Evolutionary conservation across 116 monocot genomes (phyloP), one percentile per base, ranked within the genome.

Genomic region (Papilionanthe hybrid): DNA sequence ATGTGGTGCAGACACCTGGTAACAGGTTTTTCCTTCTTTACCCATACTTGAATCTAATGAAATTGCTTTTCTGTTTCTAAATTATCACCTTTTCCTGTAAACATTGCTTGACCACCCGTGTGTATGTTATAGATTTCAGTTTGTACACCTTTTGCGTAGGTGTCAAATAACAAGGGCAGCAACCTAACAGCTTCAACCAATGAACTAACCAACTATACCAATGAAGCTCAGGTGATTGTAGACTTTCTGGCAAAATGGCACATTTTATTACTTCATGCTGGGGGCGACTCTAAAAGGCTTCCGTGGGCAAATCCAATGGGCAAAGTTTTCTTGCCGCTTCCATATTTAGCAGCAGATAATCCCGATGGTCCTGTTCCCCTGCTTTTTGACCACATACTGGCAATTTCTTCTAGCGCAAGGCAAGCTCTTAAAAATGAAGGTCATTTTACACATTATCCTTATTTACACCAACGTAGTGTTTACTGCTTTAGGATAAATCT

Each of bases 251-350:
- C 81, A 5, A 86, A 88, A 87, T 92, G 78, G 78, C 92, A 92
- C 72, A 84, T 97, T 78, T 47, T 97, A 63, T 84, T 97, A 83
- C 94, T 97, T 85, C 97, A 97, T 88, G 97, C 97, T 84, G 97
- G 97, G 65, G 97, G 97, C 55, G 97, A 97, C 73, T 93, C 93
- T 78, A 97, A 97, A 78, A 90, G 97, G 87, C 90, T 97, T 79
- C 97, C 97, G 63, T 97, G 97, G 97, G 97, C 97, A 58, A 97
- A 97, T 41, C 97, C 97, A 41, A 94, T 97, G 97, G 97, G 97
- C n/a, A 97, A 97, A 81, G 97, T 91, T 81, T 97, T 92, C 78
- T 80, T 97, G 67, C 97, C 97, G 58, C 82, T 91, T 5, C 95
- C 95, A 29, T 97, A 88, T 82, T 83, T 97, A 76, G 92, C 94